Base-by-base conservation (phyloP, 306 rosid species). In the Fragaria iinumae region DNA sequence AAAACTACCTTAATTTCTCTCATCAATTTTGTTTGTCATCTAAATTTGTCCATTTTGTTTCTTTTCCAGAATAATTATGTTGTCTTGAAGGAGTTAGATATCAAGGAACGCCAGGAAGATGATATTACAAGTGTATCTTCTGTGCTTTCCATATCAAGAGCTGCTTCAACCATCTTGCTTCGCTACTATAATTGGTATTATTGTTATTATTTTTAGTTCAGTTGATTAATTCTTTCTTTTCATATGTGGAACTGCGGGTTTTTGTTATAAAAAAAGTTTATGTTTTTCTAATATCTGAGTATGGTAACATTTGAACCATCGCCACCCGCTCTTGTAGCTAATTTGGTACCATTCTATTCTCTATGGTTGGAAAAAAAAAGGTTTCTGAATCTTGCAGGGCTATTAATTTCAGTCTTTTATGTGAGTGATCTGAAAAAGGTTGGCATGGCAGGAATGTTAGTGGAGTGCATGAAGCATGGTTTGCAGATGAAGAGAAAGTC, bases 401-500 rank as follows among this genome's bases (percentile, higher is more conserved):
- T 4, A 48, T 70, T 48, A 10, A 7, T 27, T 14, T 70, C 8
- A 4, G 0, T 43, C 21, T 72, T 47, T 10, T 56, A 23, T 47
- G 49, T 73, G 32, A 17, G n/a, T 57, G 48, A 41, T 41, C 18
- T 56, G 53, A 73, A 57, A 56, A 41, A 41, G 55, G 41, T 41
- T 57, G 41, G 67, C 59, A 41, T 73, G 27, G 39, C 81, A 89
- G 93, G 93, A 87, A 79, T 68, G 88, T 81, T 36, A 79, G 86
- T 81, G 80, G 83, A 85, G 85, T 89, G 65, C 89, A 87, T 36
- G 93, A 89, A 70, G 90, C 82, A 79, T 89, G 93, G 90, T 89
- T 89, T 81, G 86, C 86, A 18, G 84, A 85, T 62, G 93, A 89
- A 85, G 89, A 85, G 70, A 87, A 83, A 70, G 93, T 89, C 60